Base-by-base conservation (phyloP, 306 rosid genomes). In the Castanospermum australe region DNA sequence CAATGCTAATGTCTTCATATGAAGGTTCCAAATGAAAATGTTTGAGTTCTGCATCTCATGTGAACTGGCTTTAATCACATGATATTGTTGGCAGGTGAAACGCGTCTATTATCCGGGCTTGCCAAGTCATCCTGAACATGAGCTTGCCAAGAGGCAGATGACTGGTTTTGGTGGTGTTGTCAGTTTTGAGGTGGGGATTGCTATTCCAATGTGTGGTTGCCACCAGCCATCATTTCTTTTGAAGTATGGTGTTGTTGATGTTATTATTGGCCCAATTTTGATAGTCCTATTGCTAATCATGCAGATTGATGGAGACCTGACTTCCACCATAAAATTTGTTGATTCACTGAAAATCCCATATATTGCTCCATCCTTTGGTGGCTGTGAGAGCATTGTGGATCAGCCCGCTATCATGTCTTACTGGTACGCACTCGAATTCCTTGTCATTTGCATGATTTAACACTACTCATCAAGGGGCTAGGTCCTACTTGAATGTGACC, bases 341-440 rank as follows among this genome's bases (percentile, higher is more conserved):
- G 96, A 94, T 80, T 67, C 98, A 12, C 85, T 94, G 54, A 92
- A 83, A 82, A 94, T 94, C 73, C 97, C 98, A 50, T 92, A 94
- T 47, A 94, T 92, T 82, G 97, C 98, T 50, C 97, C 98, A 8
- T 94, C 98, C 48, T 94, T 94, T 82, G 98, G 98, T 81, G 97
- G 98, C 47, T 88, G 92, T 74, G 98, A 94, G 76, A 94, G 98
- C 87, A 91, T 92, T 57, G 95, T 94, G 81, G 97, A 92, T 81
- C 98, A 94, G 84, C 98, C 97, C 64, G 98, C 98, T 18, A 88
- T 90, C 56, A 92, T 94, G 97, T 94, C 98, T 64, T 94, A 94
- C 78, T 92, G 97, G 97, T 93, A 91, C 54, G 45, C 48, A 21
- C 25, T 63, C 56, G 20, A 51, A 5, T 39, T 18, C 62, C 35